Conservation (phyloP, 2,329 filamentous ascomycete genomes). For the Fonsecaea monophora region DNA sequence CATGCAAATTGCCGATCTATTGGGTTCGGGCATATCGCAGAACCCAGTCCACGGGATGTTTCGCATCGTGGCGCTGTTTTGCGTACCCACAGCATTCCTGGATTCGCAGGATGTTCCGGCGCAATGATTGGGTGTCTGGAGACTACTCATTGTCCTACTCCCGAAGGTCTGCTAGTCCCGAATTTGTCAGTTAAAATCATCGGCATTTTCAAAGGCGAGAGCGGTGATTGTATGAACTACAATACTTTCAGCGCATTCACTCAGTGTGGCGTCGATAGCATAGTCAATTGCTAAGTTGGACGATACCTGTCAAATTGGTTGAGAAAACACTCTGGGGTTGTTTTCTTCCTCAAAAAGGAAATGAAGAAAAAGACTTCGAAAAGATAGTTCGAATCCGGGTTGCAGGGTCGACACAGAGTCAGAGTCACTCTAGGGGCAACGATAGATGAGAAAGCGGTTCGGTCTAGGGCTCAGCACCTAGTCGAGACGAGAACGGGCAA, state of each 20-base stretch:
- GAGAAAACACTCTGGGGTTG: too few relatives aligned
- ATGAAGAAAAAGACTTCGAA: too few relatives aligned
- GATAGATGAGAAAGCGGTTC: too few relatives aligned
- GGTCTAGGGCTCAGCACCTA: too few relatives aligned
- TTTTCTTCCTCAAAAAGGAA: not conserved
- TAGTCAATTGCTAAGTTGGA: not conserved
- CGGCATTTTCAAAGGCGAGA: not conserved
- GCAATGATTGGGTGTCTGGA: not conserved
- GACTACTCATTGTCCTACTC: not conserved
- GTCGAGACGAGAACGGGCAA: too few relatives aligned
- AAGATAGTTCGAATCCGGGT: too few relatives aligned
- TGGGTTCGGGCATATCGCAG: not conserved
- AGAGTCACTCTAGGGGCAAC: too few relatives aligned
- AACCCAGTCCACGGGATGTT: not conserved
- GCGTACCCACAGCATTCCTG: not conserved
- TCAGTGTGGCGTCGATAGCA: not conserved
- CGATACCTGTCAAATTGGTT: not conserved
- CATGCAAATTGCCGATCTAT: not conserved
- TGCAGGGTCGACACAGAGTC: too few relatives aligned
- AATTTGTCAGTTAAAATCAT: not conserved
- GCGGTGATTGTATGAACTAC: too few relatives aligned
- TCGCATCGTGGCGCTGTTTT: not conserved
- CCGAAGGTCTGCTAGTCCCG: not conserved
- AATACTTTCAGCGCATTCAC: not conserved
- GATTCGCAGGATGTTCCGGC: not conserved